These are phyloP conservation scores for Centrapalus pauciflorus DNA, from an alignment of 129 eudicot genomes.

Conservation along the genomic window DNA sequence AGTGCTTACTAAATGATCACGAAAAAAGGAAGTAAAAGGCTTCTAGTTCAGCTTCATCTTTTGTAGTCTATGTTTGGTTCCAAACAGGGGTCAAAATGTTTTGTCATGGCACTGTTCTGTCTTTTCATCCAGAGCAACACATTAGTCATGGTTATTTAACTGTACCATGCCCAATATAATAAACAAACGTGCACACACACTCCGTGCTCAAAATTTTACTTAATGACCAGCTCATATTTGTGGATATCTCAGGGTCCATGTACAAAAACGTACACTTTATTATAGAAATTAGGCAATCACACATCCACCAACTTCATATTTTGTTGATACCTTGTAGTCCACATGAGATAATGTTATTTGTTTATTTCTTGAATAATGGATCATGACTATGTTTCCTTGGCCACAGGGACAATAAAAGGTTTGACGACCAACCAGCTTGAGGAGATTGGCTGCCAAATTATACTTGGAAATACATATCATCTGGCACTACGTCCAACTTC, in stretches of 20 bases:
- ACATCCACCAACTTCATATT: background rate
- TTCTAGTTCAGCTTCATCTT: background rate
- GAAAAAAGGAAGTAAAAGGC: background rate
- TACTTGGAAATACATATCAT: constrained; percentile 94
- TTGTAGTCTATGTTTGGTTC: no score
- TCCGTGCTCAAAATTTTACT: background rate
- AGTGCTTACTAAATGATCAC: background rate
- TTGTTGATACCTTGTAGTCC: background rate
- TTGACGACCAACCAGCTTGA: constrained; percentile 84
- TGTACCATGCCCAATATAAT: background rate
- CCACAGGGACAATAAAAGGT: constrained; percentile 92
- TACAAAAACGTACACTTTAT: background rate
- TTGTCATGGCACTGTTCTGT: no score
- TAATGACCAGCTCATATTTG: background rate
- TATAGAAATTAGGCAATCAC: background rate
- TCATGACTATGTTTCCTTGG: constrained; percentile 12
- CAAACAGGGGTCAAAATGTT: no score
- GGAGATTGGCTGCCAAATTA: constrained; percentile 95
- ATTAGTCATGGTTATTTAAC: no score
- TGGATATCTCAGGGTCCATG: background rate
- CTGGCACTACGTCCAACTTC: constrained; percentile 89
- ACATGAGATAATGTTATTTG: background rate
- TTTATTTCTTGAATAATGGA: background rate
- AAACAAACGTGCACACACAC: background rate
- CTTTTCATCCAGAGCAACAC: no score